Conservation (phyloP, 139 green algal species). For the Volvox reticuliferus region DNA sequence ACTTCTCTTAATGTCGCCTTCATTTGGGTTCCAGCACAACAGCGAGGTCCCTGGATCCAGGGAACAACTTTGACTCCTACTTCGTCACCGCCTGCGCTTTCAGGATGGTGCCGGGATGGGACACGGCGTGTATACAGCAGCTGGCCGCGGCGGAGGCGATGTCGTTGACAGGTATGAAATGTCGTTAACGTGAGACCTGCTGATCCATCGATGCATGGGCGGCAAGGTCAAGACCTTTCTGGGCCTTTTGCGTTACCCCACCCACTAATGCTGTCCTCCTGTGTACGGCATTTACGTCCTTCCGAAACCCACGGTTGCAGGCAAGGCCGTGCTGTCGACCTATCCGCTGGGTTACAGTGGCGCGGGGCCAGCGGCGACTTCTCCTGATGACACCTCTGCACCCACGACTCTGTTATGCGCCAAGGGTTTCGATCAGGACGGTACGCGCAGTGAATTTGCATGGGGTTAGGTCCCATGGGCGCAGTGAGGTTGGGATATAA, state of each 20-base stretch:
- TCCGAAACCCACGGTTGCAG: not conserved
- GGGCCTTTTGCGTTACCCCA: too few relatives aligned
- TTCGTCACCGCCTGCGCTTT: not conserved
- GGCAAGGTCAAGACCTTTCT: not conserved
- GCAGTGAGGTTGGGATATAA: not conserved
- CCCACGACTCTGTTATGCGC: slow-evolving; percentile 74
- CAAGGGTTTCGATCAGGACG: slow-evolving; percentile 58
- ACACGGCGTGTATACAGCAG: slow-evolving; percentile 57
- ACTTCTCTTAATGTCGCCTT: too few relatives aligned
- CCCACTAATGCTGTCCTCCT: not conserved
- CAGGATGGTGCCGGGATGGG: slow-evolving; percentile 69
- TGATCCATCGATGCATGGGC: not conserved
- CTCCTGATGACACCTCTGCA: slow-evolving; percentile 48
- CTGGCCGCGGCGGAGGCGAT: slow-evolving; percentile 55
- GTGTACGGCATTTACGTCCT: too few relatives aligned
- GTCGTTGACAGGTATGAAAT: not conserved
- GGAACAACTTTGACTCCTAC: too few relatives aligned
- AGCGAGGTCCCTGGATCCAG: too few relatives aligned
- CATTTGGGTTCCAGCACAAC: too few relatives aligned
- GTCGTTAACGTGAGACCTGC: not conserved
- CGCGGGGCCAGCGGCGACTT: slow-evolving; percentile 47
- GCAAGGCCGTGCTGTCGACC: slow-evolving; percentile 73
- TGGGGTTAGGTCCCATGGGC: not conserved
- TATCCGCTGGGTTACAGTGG: slow-evolving; percentile 80
- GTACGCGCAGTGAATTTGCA: slow-evolving; percentile 15